Evolutionary conservation across 305 asterid genomes (phyloP).

Genomic region (Fraxinus greggii): DNA sequence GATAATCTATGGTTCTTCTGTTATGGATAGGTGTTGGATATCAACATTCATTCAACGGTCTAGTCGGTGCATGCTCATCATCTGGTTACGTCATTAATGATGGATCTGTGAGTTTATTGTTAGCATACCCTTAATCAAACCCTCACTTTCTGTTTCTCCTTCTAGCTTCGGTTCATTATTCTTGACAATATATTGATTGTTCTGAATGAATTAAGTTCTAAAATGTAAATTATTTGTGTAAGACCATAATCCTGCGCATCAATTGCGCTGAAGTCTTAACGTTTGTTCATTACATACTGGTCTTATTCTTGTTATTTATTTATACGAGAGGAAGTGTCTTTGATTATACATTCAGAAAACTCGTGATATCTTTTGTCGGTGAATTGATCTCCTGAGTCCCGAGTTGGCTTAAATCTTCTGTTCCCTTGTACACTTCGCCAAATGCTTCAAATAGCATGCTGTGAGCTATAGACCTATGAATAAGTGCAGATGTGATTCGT

Average conservation of each 20-base stretch:
- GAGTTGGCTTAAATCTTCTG: not conserved
- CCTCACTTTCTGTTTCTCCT: not conserved
- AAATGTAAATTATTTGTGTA: not conserved
- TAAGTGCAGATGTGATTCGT: not conserved
- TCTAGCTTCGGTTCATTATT: not conserved
- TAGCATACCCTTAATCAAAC: not conserved
- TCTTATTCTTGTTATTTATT: not conserved
- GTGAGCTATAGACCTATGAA: not conserved
- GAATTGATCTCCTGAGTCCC: not conserved
- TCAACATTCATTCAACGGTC: conserved; percentile 20
- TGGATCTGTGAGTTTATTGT: conserved; percentile 31
- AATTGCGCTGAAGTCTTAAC: not conserved
- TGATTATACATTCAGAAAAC: not conserved
- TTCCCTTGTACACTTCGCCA: not conserved
- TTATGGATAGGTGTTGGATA: conserved; percentile 22
- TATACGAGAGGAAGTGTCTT: not conserved
- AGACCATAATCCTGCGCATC: not conserved
- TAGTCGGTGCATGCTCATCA: conserved; percentile 19
- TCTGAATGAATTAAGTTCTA: not conserved
- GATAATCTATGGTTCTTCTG: conserved; percentile 11
- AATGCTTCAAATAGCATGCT: not conserved
- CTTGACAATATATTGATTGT: not conserved
- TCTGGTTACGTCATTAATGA: conserved; percentile 12
- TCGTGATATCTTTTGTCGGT: not conserved
- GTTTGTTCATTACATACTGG: not conserved